Evolutionary conservation across 2,329 filamentous ascomycete species (phyloP).

Genomic region (Monilinia fructicola): DNA sequence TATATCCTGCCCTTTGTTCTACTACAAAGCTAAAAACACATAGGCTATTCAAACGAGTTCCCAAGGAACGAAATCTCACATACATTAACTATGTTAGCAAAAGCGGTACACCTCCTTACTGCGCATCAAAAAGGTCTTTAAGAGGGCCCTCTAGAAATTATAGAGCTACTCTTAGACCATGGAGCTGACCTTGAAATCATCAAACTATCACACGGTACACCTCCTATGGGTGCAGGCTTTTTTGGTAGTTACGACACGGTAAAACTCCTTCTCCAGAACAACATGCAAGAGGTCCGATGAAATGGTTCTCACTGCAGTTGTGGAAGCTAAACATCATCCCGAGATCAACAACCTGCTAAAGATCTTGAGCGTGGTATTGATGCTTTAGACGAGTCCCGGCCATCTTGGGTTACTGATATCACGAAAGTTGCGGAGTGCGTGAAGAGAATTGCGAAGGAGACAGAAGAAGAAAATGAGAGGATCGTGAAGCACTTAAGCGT

Average conservation of each 20-base stretch:
- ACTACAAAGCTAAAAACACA: neutral
- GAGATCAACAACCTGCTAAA: neutral
- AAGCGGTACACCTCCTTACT: neutral
- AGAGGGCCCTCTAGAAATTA: neutral
- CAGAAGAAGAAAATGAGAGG: neutral
- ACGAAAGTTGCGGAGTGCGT: neutral
- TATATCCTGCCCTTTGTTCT: neutral
- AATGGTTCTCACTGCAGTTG: neutral
- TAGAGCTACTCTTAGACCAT: neutral
- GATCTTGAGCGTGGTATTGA: neutral
- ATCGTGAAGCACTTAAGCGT: no score
- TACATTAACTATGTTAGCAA: neutral
- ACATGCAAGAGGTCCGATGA: neutral
- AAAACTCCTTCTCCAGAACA: neutral
- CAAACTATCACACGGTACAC: neutral
- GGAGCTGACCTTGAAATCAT: neutral
- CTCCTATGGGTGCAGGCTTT: constrained; percentile 2
- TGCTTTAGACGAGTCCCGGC: constrained; percentile 1
- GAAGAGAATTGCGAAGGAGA: neutral
- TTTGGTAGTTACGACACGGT: neutral
- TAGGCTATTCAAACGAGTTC: neutral
- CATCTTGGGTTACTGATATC: neutral
- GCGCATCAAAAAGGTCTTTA: neutral
- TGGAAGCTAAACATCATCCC: neutral
- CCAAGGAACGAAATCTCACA: no score